Evolutionary conservation across 805 yeast species (phyloP).

Genomic region (Ogataea paraovalis): DNA sequence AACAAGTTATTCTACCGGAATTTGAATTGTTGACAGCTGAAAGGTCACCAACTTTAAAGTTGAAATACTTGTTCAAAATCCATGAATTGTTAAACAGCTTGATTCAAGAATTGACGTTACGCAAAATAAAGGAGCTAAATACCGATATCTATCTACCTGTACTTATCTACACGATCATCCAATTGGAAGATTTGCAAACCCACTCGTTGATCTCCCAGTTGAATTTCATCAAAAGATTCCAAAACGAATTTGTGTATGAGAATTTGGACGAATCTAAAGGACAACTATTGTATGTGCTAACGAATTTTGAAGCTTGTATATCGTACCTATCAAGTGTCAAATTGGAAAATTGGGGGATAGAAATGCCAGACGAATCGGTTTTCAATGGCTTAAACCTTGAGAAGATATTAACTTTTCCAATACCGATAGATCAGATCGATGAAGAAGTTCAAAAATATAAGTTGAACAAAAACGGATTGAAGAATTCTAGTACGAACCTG

Average conservation of each 20-base stretch:
- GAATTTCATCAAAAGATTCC: slow-evolving; percentile 31
- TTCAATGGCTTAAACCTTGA: slow-evolving; percentile 2
- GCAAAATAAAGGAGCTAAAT: slow-evolving; percentile 15
- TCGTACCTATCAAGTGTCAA: slow-evolving; percentile 33
- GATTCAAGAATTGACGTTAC: slow-evolving; percentile 17
- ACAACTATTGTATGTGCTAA: slow-evolving; percentile 31
- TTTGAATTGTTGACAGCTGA: slow-evolving; percentile 31
- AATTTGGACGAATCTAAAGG: slow-evolving; percentile 29
- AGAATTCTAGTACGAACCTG: neutral
- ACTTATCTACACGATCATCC: slow-evolving; percentile 31
- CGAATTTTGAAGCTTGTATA: slow-evolving; percentile 35
- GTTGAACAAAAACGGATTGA: neutral
- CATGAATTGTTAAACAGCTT: slow-evolving; percentile 28
- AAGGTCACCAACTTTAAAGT: slow-evolving; percentile 32
- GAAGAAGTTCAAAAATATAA: slow-evolving; percentile 21
- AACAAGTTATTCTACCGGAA: slow-evolving; percentile 24
- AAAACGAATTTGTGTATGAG: slow-evolving; percentile 28
- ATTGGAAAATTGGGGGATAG: slow-evolving; percentile 28
- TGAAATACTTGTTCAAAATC: slow-evolving; percentile 27
- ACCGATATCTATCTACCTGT: slow-evolving; percentile 35
- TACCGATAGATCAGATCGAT: slow-evolving; percentile 26
- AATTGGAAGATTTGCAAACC: slow-evolving; percentile 26
- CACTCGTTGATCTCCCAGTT: slow-evolving; percentile 30
- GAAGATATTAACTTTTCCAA: slow-evolving; percentile 16
- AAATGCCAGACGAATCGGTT: slow-evolving; percentile 8